Evolutionary conservation across 495 filamentous ascomycete species (phyloP), one percentile per base, ranked within the genome.

Genomic region (Aspergillus ostianus): DNA sequence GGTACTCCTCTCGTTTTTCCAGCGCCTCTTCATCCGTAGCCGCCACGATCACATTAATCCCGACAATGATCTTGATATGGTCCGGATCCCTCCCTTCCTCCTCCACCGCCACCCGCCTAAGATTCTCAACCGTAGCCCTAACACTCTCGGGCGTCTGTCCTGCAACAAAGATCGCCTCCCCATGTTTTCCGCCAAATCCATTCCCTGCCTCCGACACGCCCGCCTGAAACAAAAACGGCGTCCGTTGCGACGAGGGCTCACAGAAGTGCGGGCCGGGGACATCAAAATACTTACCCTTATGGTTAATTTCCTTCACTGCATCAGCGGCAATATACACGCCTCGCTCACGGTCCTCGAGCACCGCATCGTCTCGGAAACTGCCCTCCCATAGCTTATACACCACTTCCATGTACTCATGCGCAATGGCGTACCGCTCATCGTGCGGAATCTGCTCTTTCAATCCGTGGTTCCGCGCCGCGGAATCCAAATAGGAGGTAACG

Each of bases 381-480:
- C 79, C 80, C 64, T 85, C 78, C 64, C 80, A 78, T 13, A 87
- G 79, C 65, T 84, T 85, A 72, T 86, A 86, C 51, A 87, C 75
- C 6, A 86, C 82, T 19, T 75, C 67, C 51, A 86, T 67, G 64
- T 86, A 87, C 63, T 87, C 85, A 52, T 85, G 78, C 12, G 82
- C 83, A 57, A 80, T 77, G 9, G 73, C 77, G 64, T 87, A 87
- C 36, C 84, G 76, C 58, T 85, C 81, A 59, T 85, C 83, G 63
- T 86, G 84, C 60, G 77, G 64, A 45, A 64, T 66, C 65, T 85
- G 82, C 48, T 82, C 74, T 6, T 70, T 69, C 19, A 72, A 62
- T 7, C 80, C 79, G 29, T 85, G 60, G 70, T 86, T 86, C 32
- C 73, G 70, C 0, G 84, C 83, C 1, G 84, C 83, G 47, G 77